These are phyloP conservation scores for Geranium brycei DNA, from an alignment of 345 rosid genomes.

Conservation along the genomic window DNA sequence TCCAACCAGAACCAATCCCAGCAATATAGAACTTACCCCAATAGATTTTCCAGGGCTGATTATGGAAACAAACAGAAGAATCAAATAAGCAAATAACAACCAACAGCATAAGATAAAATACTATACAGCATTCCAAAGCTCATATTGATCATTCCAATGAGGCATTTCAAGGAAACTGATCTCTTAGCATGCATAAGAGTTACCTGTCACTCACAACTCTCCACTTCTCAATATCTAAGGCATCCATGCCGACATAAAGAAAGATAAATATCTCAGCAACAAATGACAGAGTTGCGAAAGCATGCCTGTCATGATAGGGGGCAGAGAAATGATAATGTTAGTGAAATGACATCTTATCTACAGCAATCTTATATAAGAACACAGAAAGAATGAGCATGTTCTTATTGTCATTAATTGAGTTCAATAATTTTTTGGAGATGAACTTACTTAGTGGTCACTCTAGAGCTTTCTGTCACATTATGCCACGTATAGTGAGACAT, in stretches of 20 bases:
- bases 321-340: slow-evolving; percentile 4
- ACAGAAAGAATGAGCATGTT: neutral
- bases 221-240: slow-evolving; percentile 93
- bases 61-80: slow-evolving; percentile 6
- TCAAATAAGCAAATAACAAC: neutral
- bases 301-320: slow-evolving; percentile 39
- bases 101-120: neutral
- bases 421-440: neutral
- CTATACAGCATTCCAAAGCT: neutral
- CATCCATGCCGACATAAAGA: slow-evolving; percentile 98
- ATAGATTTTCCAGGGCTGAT: slow-evolving; percentile 68
- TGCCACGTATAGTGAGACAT: slow-evolving; percentile 99
- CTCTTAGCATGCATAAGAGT: slow-evolving; percentile 1
- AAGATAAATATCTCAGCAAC: slow-evolving; percentile 91
- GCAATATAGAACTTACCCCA: slow-evolving; percentile 59
- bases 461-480: slow-evolving; percentile 77
- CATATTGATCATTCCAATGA: neutral
- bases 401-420: too few relatives aligned
- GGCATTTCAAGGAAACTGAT: neutral
- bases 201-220: slow-evolving; percentile 62
- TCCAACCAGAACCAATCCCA: slow-evolving; percentile 70
- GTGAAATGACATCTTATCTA: slow-evolving; percentile 1
- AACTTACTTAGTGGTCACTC: slow-evolving; percentile 77
- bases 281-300: slow-evolving; percentile 84
- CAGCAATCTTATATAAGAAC: neutral